These are phyloP conservation scores for Cryptococcus wingfieldii DNA, from an alignment of 1,284 basidiomycete genomes.

Conservation along the genomic window DNA sequence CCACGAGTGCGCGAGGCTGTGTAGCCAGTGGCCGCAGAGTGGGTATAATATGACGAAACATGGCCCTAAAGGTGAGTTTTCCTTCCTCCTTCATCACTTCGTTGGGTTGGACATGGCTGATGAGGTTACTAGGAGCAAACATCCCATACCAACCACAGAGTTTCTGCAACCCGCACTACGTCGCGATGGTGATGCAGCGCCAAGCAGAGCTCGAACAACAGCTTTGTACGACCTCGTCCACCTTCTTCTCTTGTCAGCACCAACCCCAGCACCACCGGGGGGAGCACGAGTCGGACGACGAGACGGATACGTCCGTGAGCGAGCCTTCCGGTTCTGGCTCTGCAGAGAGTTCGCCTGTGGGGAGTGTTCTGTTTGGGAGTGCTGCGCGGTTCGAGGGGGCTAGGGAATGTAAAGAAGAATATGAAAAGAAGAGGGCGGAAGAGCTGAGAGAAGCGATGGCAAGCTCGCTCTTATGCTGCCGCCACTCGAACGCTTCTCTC, in stretches of 20 bases:
- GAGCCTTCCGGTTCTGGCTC: constrained; percentile 8
- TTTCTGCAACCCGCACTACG: constrained; percentile 62
- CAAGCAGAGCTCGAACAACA: constrained; percentile 54
- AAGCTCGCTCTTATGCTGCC: constrained; percentile 20
- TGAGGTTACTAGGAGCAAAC: constrained; percentile 22
- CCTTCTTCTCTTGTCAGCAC: constrained; percentile 24
- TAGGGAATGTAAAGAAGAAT: not conserved
- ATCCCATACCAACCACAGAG: constrained; percentile 65
- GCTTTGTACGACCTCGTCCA: constrained; percentile 17
- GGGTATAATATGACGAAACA: constrained; percentile 74
- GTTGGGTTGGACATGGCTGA: not conserved
- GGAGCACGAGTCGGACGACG: constrained; percentile 16
- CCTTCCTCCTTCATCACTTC: not conserved
- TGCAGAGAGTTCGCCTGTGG: constrained; percentile 21
- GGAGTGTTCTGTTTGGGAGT: constrained; percentile 8
- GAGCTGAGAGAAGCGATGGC: constrained; percentile 38
- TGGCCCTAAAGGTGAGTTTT: constrained; percentile 58
- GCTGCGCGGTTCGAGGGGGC: constrained; percentile 1
- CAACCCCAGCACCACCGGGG: constrained; percentile 2
- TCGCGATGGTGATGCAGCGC: constrained; percentile 58
- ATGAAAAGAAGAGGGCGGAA: constrained; percentile 24
- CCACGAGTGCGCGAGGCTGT: constrained; percentile 39
- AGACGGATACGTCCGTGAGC: constrained; percentile 18
- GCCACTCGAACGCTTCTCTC: constrained; percentile 4
- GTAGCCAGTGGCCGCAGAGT: constrained; percentile 66